These are phyloP conservation scores for Globisporangium apiculatum DNA, from an alignment of 352 stramenopile genomes.

Conservation along the genomic window DNA sequence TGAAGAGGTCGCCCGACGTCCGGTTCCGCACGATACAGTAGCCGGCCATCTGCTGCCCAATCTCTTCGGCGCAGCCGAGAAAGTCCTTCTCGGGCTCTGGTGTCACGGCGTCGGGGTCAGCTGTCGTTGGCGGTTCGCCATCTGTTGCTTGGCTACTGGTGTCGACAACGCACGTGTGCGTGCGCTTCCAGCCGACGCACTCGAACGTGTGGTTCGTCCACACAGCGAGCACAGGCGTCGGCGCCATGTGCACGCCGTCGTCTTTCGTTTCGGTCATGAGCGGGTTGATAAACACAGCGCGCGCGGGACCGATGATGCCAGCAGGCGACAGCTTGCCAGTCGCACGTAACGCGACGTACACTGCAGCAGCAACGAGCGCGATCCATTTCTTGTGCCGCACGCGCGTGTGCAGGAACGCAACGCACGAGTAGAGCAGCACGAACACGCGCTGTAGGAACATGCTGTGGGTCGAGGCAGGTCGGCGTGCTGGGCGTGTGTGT, in stretches of 20 bases:
- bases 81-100: slow-evolving; percentile 65
- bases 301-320: slow-evolving; percentile 50
- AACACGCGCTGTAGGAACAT: slow-evolving; percentile 76
- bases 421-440: slow-evolving; percentile 52
- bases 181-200: slow-evolving; percentile 81
- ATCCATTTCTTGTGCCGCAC: slow-evolving; percentile 70
- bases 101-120: slow-evolving; percentile 6
- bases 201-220: slow-evolving; percentile 81
- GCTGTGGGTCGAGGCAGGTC: too few relatives aligned
- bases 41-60: slow-evolving; percentile 64
- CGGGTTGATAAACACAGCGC: slow-evolving; percentile 68
- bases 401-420: slow-evolving; percentile 49
- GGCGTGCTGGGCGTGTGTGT: too few relatives aligned
- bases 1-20: slow-evolving; percentile 71
- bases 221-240: slow-evolving; percentile 40
- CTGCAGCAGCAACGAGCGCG: slow-evolving; percentile 29
- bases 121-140: slow-evolving; percentile 2
- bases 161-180: slow-evolving; percentile 57
- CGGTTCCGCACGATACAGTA: slow-evolving; percentile 82
- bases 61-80: slow-evolving; percentile 57
- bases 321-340: slow-evolving; percentile 31
- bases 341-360: slow-evolving; percentile 58
- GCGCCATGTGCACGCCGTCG: slow-evolving; percentile 48
- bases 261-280: slow-evolving; percentile 63
- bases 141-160: slow-evolving; percentile 27